phyloP scores from a whole-genome alignment of 2,329 filamentous ascomycete species.

The Fusarium sp. region DNA sequence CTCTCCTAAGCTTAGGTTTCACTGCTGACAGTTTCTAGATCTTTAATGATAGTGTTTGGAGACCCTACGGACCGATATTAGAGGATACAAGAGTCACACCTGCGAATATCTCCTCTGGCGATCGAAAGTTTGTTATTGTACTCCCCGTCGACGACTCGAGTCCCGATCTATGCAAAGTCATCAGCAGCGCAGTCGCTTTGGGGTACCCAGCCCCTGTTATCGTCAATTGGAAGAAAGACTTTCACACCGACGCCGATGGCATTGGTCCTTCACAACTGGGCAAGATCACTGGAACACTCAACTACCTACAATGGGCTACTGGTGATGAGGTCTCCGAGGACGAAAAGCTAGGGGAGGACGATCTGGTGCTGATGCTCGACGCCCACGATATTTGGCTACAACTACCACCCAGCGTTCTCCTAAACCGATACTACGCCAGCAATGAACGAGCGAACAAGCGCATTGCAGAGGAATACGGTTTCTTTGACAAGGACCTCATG shows the following conservation, averaged over 20 bases:
- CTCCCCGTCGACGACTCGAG: conserved; percentile 43
- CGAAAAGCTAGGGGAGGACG: conserved; percentile 41
- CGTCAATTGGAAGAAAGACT: conserved; percentile 48
- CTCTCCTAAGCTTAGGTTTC: neutral
- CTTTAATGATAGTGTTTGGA: conserved; percentile 34
- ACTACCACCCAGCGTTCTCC: conserved; percentile 45
- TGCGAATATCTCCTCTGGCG: conserved; percentile 26
- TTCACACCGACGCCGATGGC: conserved; percentile 36
- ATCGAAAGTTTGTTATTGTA: conserved; percentile 41
- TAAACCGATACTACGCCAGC: conserved; percentile 43
- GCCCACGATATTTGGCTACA: conserved; percentile 50
- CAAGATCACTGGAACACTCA: conserved; percentile 47
- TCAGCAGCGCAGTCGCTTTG: conserved; percentile 43
- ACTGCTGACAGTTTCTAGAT: conserved; percentile 25
- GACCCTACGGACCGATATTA: conserved; percentile 22
- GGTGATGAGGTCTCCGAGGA: conserved; percentile 18
- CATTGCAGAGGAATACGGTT: conserved; percentile 32
- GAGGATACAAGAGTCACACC: conserved; percentile 2
- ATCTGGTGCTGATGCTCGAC: conserved; percentile 47
- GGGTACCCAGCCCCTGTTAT: conserved; percentile 48
- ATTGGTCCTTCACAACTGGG: conserved; percentile 45
- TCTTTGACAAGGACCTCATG: conserved; percentile 33
- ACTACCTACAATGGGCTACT: conserved; percentile 43
- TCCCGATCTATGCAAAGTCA: conserved; percentile 47
- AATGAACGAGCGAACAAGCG: conserved; percentile 40